Evolutionary conservation across 106 monocot species (phyloP), one percentile per base, ranked within the genome.

Genomic region (Dioscorea dumetorum): DNA sequence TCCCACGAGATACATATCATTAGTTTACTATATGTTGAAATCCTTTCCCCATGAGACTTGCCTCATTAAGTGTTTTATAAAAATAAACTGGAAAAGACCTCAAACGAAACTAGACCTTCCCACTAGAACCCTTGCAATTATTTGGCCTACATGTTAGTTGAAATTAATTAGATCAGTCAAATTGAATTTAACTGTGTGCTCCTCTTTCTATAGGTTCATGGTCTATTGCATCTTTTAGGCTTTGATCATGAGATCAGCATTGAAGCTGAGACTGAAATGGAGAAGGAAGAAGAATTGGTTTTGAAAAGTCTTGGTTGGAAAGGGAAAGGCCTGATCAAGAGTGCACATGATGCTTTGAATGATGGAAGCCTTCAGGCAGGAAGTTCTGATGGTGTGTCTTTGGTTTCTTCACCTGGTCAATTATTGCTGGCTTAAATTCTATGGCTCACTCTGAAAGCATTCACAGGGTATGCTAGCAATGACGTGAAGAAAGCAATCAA

Each of bases 251-350:
- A 88, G 63, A 54, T 81, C 32, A 85, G 83, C 75, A 76, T 78
- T 61, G 81, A 88, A 63, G 85, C 88, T 78, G 84, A 84, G 70
- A 71, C 17, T 53, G 95, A 97, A 89, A 88, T 91, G 88, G 86
- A 89, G 76, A 82, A 80, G 58, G 91, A 86, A 57, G 95, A 91
- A 63, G 84, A 82, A 41, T 72, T 91, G 60, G 79, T 97, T 70
- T 76, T 99, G 70, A 85, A 81, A 41, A 85, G 67, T 78, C 90
- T 99, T 76, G 87, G 90, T 65, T 99, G 99, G 99, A 93, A 85
- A 85, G 89, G 85, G 57, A 93, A 90, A 71, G 90, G 90, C 48
- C 41, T 99, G 61, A 93, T 87, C 61, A 92, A 83, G 68, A 83
- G 78, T 64, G 66, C 73, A 33, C 56, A 61, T 75, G 87, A 85